Base-by-base conservation (phyloP, 1,139 yeast species). In the Blastobotrys malaysiensis region DNA sequence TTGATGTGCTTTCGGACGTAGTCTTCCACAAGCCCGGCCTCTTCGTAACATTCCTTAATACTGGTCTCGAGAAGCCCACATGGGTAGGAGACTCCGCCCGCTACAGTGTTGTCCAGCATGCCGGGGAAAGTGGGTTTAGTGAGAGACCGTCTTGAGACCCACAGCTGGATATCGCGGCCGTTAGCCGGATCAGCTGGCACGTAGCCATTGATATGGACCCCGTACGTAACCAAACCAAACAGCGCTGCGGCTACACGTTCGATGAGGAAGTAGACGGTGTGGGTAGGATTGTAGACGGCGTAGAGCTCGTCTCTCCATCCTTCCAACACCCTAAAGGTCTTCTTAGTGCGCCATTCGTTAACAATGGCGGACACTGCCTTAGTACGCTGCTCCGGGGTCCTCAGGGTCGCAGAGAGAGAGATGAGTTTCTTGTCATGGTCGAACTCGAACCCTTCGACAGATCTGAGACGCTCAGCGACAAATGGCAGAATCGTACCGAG, bases 231-330 rank as follows among this genome's bases (percentile, higher is more conserved):
- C 16, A 93, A 85, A 0, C 99, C 99, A 48, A 91, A 68, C 5
- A 89, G 69, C 1, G 88, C 87, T 9, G 96, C 81, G 52, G 89
- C 81, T 0, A 97, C 84, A 49, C 99, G 75, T 68, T 93, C 99
- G 1, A 90, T 69, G 5, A 76, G 72, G 60, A 89, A 69, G 65
- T 91, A 93, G 0, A 88, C 86, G 0, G 57, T 59, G 9, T 72
- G 72, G 0, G 73, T 62, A 0, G 86, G 82, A 56, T 79, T 77
- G 70, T 84, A 88, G 3, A 91, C 81, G 0, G 85, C 77, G 69
- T 89, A 93, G 45, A 81, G 75, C 70, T 93, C 99, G 66, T 87
- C 70, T 65, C 99, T 77, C 99, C 99, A 93, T 2, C 96, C 97
- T 54, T 77, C 72, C 4, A 81, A 69, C 1, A 76, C 75, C 1